Conservation (phyloP, 75 land plant species). For the Selaginella tamariscina region DNA sequence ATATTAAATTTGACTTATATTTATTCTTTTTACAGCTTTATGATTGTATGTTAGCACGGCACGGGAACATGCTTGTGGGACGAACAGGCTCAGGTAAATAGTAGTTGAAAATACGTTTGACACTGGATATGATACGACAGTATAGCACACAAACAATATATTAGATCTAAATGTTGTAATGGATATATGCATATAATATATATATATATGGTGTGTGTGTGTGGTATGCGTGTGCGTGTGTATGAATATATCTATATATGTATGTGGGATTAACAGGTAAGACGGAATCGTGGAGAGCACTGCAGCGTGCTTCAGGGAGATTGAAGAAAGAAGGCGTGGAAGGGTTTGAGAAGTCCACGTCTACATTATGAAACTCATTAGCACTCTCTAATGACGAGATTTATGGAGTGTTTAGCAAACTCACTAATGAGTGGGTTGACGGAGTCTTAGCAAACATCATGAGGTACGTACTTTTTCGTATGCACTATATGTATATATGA, state of each 20-base stretch:
- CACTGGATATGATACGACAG: too few species aligned
- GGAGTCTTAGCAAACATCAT: slow-evolving; percentile 25
- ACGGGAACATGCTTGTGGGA: slow-evolving; percentile 32
- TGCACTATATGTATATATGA: too few species aligned
- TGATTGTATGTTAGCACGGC: slow-evolving; percentile 28
- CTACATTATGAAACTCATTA: slow-evolving; percentile 24
- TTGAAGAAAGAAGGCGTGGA: slow-evolving; percentile 23
- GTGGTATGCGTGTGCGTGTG: too few species aligned
- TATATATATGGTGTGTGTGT: too few species aligned
- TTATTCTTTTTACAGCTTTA: slow-evolving; percentile 12
- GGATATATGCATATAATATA: too few species aligned
- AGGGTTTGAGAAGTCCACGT: slow-evolving; percentile 23
- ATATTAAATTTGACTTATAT: background rate
- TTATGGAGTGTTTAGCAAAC: slow-evolving; percentile 20
- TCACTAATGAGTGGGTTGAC: slow-evolving; percentile 27
- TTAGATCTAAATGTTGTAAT: too few species aligned
- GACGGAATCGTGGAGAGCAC: slow-evolving; percentile 23
- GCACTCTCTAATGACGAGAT: slow-evolving; percentile 29
- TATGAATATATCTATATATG: too few species aligned
- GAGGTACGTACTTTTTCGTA: too few species aligned
- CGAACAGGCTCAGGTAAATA: slow-evolving; percentile 30
- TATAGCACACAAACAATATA: too few species aligned
- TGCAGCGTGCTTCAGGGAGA: slow-evolving; percentile 21
- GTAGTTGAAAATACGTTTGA: too few species aligned
- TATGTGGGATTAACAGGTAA: too few species aligned